Evolutionary conservation across 2,329 filamentous ascomycete species (phyloP).

Genomic region (Xylariaceae sp.): DNA sequence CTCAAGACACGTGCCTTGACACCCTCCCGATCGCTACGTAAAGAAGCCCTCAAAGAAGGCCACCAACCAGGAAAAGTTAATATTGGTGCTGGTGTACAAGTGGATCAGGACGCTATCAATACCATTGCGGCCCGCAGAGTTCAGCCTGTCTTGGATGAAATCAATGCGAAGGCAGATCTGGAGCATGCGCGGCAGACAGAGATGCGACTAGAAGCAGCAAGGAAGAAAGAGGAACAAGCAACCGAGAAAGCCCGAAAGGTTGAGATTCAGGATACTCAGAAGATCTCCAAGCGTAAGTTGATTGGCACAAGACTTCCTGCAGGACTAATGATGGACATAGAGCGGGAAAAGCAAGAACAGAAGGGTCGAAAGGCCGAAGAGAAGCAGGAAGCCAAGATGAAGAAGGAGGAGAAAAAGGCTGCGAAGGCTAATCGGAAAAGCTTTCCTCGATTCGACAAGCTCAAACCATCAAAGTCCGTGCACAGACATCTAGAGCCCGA

Average conservation of each 20-base stretch:
- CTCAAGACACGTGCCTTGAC: conserved; percentile 66
- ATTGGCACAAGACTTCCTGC: background rate
- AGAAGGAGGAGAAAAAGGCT: conserved; percentile 48
- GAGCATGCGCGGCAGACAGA: conserved; percentile 63
- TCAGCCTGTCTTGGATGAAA: conserved; percentile 79
- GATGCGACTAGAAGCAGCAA: conserved; percentile 57
- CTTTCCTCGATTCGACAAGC: conserved; percentile 47
- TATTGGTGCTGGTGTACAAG: conserved; percentile 74
- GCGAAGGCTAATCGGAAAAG: conserved; percentile 51
- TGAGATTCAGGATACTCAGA: conserved; percentile 49
- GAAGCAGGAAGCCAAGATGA: conserved; percentile 36
- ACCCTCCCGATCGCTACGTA: conserved; percentile 56
- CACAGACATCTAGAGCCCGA: conserved; percentile 23
- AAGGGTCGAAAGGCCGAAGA: conserved; percentile 45
- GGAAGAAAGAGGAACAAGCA: conserved; percentile 55
- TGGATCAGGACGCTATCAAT: conserved; percentile 73
- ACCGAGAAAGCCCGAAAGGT: conserved; percentile 45
- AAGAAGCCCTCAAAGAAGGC: conserved; percentile 51
- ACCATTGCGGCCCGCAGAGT: conserved; percentile 71
- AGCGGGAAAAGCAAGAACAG: conserved; percentile 45
- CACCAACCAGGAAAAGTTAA: conserved; percentile 54
- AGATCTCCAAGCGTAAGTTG: conserved; percentile 54
- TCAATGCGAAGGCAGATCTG: conserved; percentile 69
- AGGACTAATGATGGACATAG: conserved; percentile 30
- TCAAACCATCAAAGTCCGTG: conserved; percentile 38